phyloP scores from a whole-genome alignment of 1,284 basidiomycete genomes.

The Ustilago loliicola region DNA sequence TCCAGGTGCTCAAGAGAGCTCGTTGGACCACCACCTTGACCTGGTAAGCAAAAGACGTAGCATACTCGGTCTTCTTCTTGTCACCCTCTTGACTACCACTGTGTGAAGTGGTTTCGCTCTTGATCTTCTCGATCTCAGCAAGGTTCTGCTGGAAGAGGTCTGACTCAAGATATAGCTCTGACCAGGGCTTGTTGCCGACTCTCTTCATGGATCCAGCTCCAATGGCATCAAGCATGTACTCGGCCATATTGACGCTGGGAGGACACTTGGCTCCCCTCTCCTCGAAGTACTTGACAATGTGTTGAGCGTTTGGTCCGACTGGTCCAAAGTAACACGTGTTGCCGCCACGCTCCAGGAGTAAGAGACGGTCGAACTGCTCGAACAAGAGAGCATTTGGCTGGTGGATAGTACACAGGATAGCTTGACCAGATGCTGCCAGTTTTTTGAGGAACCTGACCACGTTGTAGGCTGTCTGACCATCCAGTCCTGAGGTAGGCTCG shows the following conservation, averaged over 20 bases:
- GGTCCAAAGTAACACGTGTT: constrained; percentile 52
- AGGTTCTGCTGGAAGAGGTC: constrained; percentile 31
- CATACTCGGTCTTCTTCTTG: constrained; percentile 38
- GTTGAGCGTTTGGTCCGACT: constrained; percentile 32
- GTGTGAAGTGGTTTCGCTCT: constrained; percentile 17
- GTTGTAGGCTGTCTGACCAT: constrained; percentile 48
- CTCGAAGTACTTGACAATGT: constrained; percentile 49
- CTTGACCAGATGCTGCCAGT: constrained; percentile 49
- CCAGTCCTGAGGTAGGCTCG: constrained; percentile 55
- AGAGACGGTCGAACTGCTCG: constrained; percentile 47
- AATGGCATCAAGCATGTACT: constrained; percentile 72
- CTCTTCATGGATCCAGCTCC: constrained; percentile 68
- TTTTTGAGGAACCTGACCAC: constrained; percentile 56
- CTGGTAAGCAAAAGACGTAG: constrained; percentile 48
- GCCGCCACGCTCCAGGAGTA: constrained; percentile 45
- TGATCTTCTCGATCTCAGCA: constrained; percentile 35
- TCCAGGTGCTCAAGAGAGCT: constrained; percentile 78
- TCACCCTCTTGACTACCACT: constrained; percentile 4
- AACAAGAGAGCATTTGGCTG: constrained; percentile 54
- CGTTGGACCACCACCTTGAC: constrained; percentile 35
- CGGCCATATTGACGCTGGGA: constrained; percentile 73
- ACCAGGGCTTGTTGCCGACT: constrained; percentile 75
- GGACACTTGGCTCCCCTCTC: constrained; percentile 69
- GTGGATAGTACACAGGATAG: constrained; percentile 57
- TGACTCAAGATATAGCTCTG: constrained; percentile 74